Evolutionary conservation across 176 grass and related monocot species (phyloP).

Genomic region (Paspalum vaginatum): DNA sequence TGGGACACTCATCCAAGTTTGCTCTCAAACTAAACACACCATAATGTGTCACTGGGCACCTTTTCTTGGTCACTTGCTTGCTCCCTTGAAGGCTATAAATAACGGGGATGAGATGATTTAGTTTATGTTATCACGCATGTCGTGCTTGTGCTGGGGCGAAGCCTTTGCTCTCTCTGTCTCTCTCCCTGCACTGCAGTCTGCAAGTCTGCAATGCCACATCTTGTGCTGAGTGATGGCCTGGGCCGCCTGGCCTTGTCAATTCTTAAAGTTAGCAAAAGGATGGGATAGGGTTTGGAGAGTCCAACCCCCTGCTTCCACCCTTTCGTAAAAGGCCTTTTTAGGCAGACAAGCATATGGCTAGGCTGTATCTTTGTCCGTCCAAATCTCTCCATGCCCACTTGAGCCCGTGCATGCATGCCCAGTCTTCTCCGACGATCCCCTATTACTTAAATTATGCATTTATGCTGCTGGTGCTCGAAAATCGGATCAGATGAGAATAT

Average conservation of each 20-base stretch:
- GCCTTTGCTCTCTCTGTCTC: too few species aligned
- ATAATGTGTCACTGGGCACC: not conserved
- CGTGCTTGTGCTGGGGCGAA: not conserved
- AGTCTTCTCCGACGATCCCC: not conserved
- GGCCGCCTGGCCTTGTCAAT: not conserved
- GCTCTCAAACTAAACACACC: too few species aligned
- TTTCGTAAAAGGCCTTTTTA: slow-evolving; percentile 41
- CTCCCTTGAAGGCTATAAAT: too few species aligned
- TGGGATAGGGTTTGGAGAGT: slow-evolving; percentile 35
- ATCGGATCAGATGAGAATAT: slow-evolving; percentile 15
- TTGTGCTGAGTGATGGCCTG: slow-evolving; percentile 13
- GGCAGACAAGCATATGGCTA: slow-evolving; percentile 47
- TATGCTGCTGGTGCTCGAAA: not conserved
- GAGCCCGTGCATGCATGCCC: not conserved
- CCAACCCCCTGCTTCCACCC: slow-evolving; percentile 22
- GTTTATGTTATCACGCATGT: slow-evolving; percentile 32
- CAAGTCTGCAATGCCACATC: too few species aligned
- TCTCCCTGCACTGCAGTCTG: not conserved
- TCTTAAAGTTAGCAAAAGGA: slow-evolving; percentile 38
- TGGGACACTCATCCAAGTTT: too few species aligned
- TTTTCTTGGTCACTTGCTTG: not conserved
- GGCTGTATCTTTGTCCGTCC: slow-evolving; percentile 39
- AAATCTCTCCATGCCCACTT: slow-evolving; percentile 22
- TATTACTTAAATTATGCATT: too few species aligned
- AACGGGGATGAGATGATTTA: not conserved